Evolutionary conservation across 202 grass and related monocot genomes (phyloP).

Genomic region (Setaria viridis): DNA sequence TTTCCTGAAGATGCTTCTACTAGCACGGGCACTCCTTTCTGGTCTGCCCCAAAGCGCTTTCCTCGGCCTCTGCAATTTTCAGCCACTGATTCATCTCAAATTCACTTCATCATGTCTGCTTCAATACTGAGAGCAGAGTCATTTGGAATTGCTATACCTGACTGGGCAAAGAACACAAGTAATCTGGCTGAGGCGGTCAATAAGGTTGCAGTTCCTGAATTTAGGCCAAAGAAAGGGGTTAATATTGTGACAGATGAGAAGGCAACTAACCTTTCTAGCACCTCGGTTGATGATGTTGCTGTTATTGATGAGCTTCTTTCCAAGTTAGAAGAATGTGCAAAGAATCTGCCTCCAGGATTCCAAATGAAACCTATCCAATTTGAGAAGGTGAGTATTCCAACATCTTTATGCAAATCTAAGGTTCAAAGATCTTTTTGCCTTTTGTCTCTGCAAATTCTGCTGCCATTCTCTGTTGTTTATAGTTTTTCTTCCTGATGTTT

Average conservation of each 20-base stretch:
- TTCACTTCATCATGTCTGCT: slow-evolving; percentile 68
- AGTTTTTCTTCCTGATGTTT: slow-evolving; percentile 26
- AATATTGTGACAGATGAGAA: slow-evolving; percentile 74
- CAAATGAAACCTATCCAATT: slow-evolving; percentile 81
- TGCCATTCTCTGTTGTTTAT: slow-evolving; percentile 16
- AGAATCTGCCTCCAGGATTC: slow-evolving; percentile 58
- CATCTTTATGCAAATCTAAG: neutral
- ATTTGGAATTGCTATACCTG: slow-evolving; percentile 71
- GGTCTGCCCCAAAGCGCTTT: slow-evolving; percentile 88
- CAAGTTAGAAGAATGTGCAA: slow-evolving; percentile 69
- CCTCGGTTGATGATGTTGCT: slow-evolving; percentile 64
- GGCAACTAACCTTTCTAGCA: slow-evolving; percentile 48
- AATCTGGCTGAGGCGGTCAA: slow-evolving; percentile 58
- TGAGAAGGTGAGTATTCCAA: slow-evolving; percentile 66
- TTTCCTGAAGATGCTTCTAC: slow-evolving; percentile 80
- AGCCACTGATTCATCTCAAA: slow-evolving; percentile 53
- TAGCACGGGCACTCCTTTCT: slow-evolving; percentile 72
- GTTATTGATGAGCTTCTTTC: slow-evolving; percentile 62
- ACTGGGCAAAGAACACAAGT: slow-evolving; percentile 61
- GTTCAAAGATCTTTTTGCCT: neutral
- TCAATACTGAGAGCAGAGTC: slow-evolving; percentile 74
- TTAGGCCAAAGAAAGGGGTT: slow-evolving; percentile 71
- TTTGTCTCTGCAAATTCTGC: neutral
- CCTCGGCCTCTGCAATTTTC: slow-evolving; percentile 70
- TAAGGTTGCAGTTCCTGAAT: slow-evolving; percentile 58